A percentile compares a stretch with the other conserved stretches of the same genome.
phyloP scores from a whole-genome alignment of 495 filamentous ascomycete genomes.

The Penicillium arizonense region DNA sequence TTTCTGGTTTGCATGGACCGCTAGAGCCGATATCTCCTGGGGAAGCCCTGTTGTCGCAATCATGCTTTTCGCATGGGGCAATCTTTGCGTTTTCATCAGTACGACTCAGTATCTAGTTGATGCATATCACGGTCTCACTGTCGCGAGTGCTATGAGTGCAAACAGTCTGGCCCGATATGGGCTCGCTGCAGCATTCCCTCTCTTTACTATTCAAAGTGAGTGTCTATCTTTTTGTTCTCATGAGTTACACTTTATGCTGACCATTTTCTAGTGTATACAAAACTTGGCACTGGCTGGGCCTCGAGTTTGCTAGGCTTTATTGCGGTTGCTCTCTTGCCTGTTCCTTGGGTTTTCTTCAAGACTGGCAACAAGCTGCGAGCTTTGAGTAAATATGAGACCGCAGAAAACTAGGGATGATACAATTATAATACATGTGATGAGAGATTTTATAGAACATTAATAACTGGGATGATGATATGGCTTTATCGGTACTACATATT shows the following conservation, averaged over 20 bases:
- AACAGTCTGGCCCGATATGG: constrained; percentile 64
- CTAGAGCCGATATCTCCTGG: constrained; percentile 35
- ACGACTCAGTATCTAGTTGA: constrained; percentile 55
- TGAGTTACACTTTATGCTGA: not conserved
- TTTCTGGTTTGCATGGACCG: constrained; percentile 52
- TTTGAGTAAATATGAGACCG: constrained; percentile 15
- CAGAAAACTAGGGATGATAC: not conserved
- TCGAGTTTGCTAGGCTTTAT: constrained; percentile 58
- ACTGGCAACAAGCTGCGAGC: constrained; percentile 12
- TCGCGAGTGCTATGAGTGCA: constrained; percentile 25
- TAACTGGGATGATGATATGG: too few relatives aligned
- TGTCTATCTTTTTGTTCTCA: not conserved
- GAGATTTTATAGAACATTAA: too few relatives aligned
- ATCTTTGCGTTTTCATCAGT: constrained; percentile 54
- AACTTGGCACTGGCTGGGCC: constrained; percentile 58
- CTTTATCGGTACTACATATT: too few relatives aligned
- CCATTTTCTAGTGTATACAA: constrained; percentile 48
- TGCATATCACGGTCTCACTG: constrained; percentile 44
- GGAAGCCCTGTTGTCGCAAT: constrained; percentile 47
- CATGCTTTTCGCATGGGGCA: constrained; percentile 66
- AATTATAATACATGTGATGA: too few relatives aligned
- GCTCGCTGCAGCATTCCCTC: constrained; percentile 62
- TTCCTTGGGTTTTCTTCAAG: constrained; percentile 41
- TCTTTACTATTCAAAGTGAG: constrained; percentile 60
- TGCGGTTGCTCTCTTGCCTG: constrained; percentile 51